Evolutionary conservation across 2,329 filamentous ascomycete genomes (phyloP), one percentile per base, ranked within the genome.

Genomic region (Penicillium sp.): DNA sequence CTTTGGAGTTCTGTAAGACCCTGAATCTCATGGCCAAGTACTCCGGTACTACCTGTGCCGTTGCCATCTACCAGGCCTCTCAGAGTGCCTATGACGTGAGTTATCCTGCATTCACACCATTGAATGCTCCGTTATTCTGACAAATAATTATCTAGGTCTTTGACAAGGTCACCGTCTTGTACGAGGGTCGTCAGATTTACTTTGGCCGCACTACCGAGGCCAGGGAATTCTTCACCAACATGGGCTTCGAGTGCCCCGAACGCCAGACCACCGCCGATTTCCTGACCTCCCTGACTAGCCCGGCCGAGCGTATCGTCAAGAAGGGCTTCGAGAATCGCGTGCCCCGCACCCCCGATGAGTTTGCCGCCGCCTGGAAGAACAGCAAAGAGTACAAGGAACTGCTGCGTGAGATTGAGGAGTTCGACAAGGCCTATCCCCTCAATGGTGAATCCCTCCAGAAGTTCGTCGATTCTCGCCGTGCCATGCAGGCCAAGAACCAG

Each of bases 121-220:
- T 42, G 6, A 25, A 19, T 42, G 3, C 14, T 30, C 11, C 13
- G 38, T 7, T n/a, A 6, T 45, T 7, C 38, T 43, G 28, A 54
- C 33, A 14, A 14, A 19, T 35, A 3, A n/a, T 43, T n/a, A 16
- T 22, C 0, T 10, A 85, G 59, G 76, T 85, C 26, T 93, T 93
- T 65, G 89, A 93, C 74, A 92, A 92, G 72, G 86, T 86, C 0
- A 82, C 85, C 0, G 87, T 93, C 0, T 78, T 93, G 0, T 92
- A 93, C 70, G 88, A 92, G 68, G 91, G 91, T 1, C 83, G 88
- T 1, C 85, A 93, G 71, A 93, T 94, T 68, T 94, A 87, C 78
- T 93, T 89, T 66, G 91, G 91, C 0, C 83, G 83, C 0, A 85
- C 87, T 0, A 72, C 71, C 6, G 76, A 82, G 2, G 90, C 90